Base-by-base conservation (phyloP, 352 stramenopile genomes). In the Globisporangium heterothallicum region DNA sequence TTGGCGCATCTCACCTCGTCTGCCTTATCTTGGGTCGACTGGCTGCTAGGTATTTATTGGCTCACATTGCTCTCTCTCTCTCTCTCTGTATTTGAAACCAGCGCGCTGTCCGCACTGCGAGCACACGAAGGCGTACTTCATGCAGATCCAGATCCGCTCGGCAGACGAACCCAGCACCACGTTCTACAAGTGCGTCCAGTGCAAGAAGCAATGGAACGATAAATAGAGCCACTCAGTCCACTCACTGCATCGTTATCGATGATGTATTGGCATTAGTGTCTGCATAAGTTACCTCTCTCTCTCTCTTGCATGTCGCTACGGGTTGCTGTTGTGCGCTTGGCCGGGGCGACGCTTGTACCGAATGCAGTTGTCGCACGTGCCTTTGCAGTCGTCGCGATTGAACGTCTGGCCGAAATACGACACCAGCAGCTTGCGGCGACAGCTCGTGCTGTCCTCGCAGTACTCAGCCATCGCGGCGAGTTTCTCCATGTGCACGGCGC, bases 171-270 rank as follows among this genome's bases (percentile, higher is more conserved):
- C 95, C 5, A 98, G 97, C 84, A 99, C 96, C 41, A 97, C 97
- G n/a, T 99, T 99, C 76, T 99, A 99, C 84, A 99, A 98, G 70
- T 99, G 97, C 68, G 91, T 97, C 30, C 89, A 97, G 59, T 99
- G 96, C 73, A 96, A 92, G 58, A 90, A 98, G 74, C 93, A 98
- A 67, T 99, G 96, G 97, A 97, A 93, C 66, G 87, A 97, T 59
- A 89, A 85, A 66, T 61, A 61, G 34, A 36, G 30, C 5, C 30
- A 36, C 5, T n/a, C 32, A 38, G 4, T 38, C 32, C 6, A 18
- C 32, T 10, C n/a, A 38, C 3, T 38, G 1, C n/a, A 38, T 16
- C n/a, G 32, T 34, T 34, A 10, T 10, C 29, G 10, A 12, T 10
- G 29, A 34, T 34, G 6, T 34, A 6, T 34, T 12, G 10, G 10